Evolutionary conservation across 805 yeast genomes (phyloP).

Genomic region (Saturnispora hagleri): DNA sequence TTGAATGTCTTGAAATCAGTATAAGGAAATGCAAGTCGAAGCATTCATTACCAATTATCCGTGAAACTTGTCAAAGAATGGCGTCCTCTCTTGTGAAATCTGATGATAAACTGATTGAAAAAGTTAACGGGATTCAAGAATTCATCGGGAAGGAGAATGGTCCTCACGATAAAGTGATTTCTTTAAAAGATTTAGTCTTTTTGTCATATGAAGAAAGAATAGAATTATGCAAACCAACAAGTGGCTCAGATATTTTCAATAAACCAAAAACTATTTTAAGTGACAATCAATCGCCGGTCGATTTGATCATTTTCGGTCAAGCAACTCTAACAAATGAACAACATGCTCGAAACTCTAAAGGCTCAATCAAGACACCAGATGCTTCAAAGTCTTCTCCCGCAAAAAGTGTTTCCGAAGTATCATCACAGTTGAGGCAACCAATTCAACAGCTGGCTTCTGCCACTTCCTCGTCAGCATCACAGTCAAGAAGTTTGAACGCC

Average conservation of each 20-base stretch:
- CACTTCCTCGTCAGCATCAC: background rate
- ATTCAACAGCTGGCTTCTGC: background rate
- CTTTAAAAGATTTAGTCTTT: slow-evolving; percentile 2
- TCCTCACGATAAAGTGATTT: background rate
- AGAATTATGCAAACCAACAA: background rate
- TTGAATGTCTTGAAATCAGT: slow-evolving; percentile 47
- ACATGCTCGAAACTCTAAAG: background rate
- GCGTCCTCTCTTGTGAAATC: background rate
- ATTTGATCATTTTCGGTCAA: background rate
- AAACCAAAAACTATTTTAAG: background rate
- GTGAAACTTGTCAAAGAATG: background rate
- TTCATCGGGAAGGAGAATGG: background rate
- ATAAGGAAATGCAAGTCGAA: slow-evolving; percentile 6
- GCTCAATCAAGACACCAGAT: background rate
- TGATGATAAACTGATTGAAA: background rate
- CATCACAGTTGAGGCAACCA: background rate
- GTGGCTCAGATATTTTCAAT: background rate
- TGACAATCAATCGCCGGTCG: background rate
- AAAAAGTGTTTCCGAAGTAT: background rate
- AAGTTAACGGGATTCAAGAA: background rate
- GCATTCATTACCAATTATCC: slow-evolving; percentile 3
- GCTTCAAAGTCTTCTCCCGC: background rate
- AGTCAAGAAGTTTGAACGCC: background rate
- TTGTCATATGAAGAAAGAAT: slow-evolving; percentile 6
- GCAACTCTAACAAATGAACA: background rate